phyloP scores from a whole-genome alignment of 495 filamentous ascomycete genomes.

The Xylaria venustula region DNA sequence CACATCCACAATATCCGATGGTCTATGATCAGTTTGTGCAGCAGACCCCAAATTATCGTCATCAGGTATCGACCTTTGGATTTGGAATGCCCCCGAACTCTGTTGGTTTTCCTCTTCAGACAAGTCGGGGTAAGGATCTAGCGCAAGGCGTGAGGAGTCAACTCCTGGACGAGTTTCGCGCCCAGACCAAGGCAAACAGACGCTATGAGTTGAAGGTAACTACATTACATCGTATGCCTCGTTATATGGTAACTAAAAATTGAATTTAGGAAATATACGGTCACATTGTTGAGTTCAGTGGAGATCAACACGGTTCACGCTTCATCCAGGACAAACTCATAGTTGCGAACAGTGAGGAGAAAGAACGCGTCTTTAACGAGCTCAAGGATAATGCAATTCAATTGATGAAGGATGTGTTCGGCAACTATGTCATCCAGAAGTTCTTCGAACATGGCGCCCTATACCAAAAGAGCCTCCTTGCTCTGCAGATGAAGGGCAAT shows the following conservation, averaged over 20 bases:
- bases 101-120: not conserved
- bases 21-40: constrained; percentile 39
- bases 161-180: constrained; percentile 77
- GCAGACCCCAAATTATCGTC: constrained; percentile 7
- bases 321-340: constrained; percentile 96
- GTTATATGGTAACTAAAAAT: not conserved
- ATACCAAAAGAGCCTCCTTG: constrained; percentile 83
- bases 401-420: constrained; percentile 94
- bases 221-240: not conserved
- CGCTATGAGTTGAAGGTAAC: constrained; percentile 80
- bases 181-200: constrained; percentile 71
- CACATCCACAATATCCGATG: constrained; percentile 21
- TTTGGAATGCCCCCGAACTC: not conserved
- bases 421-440: constrained; percentile 98
- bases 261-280: constrained; percentile 73
- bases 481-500: constrained; percentile 81
- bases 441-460: constrained; percentile 97
- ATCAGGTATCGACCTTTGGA: not conserved
- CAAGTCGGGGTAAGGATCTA: constrained; percentile 58
- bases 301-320: constrained; percentile 91
- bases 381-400: constrained; percentile 79
- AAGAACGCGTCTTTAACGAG: constrained; percentile 88
- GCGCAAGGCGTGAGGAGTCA: constrained; percentile 65
- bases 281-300: constrained; percentile 91
- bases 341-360: constrained; percentile 94